Percentiles rank a stretch among this genome's conserved stretches.
phyloP scores from a whole-genome alignment of 352 stramenopile species.

The Pythium rishiriense region DNA sequence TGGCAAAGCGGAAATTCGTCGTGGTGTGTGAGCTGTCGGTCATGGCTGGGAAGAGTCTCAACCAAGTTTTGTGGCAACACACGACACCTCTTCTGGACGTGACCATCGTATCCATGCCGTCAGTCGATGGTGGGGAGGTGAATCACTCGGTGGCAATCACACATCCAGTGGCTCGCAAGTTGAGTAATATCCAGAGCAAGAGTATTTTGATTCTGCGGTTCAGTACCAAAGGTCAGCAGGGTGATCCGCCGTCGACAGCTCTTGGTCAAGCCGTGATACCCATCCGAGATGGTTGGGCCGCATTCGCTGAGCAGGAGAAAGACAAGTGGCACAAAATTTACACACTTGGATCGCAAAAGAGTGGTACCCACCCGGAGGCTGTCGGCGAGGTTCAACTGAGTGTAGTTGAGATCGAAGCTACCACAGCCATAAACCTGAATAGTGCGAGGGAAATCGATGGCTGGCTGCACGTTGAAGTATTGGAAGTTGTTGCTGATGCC shows the following conservation, averaged over 20 bases:
- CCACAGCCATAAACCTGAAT: neutral
- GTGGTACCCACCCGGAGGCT: conserved; percentile 7
- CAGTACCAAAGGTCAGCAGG: neutral
- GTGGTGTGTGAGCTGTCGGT: conserved; percentile 13
- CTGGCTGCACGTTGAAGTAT: conserved; percentile 15
- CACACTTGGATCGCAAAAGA: neutral
- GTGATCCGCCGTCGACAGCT: neutral
- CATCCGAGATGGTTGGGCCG: conserved; percentile 15
- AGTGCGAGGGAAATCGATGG: conserved; percentile 1
- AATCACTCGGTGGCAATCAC: conserved; percentile 5
- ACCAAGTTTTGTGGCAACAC: conserved; percentile 18
- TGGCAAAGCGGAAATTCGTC: neutral
- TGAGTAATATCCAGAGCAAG: neutral
- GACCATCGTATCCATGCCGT: neutral
- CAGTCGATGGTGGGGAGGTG: neutral
- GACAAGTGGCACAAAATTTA: conserved; percentile 28
- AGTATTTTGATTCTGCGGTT: conserved; percentile 14
- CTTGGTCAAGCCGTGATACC: conserved; percentile 18
- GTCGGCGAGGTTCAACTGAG: conserved; percentile 26
- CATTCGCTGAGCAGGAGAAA: conserved; percentile 6
- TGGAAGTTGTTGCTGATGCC: conserved; percentile 5
- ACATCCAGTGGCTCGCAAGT: neutral
- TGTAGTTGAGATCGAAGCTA: neutral
- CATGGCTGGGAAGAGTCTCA: conserved; percentile 7
- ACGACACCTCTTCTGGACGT: conserved; percentile 3